These are phyloP conservation scores for Schizochytrium sp. DNA, from an alignment of 108 stramenopile genomes.

Conservation along the genomic window DNA sequence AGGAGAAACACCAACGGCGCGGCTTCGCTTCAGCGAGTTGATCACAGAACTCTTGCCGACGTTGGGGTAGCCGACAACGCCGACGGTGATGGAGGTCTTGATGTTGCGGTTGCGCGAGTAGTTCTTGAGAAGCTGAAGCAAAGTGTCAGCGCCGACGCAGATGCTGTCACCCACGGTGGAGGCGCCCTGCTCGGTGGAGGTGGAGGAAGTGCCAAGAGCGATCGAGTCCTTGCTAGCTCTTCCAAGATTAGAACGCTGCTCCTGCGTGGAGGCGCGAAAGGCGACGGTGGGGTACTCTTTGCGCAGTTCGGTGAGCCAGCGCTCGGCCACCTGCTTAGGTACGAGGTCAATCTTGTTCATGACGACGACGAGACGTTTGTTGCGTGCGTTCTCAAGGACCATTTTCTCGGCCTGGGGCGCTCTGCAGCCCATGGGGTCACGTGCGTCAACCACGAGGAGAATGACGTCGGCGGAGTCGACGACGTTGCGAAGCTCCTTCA, in stretches of 20 bases:
- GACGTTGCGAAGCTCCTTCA: slow-evolving; percentile 84
- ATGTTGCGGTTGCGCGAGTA: slow-evolving; percentile 77
- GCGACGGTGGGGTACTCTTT: slow-evolving; percentile 71
- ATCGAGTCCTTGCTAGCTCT: slow-evolving; percentile 44
- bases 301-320: slow-evolving; percentile 81
- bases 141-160: slow-evolving; percentile 83
- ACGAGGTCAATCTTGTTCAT: slow-evolving; percentile 97
- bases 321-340: slow-evolving; percentile 77
- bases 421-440: slow-evolving; percentile 88
- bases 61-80: slow-evolving; percentile 74
- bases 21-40: slow-evolving; percentile 79
- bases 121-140: slow-evolving; percentile 92
- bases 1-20: slow-evolving; percentile 86
- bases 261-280: slow-evolving; percentile 75
- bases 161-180: background rate
- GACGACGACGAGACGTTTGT: slow-evolving; percentile 92
- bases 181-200: background rate
- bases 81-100: slow-evolving; percentile 77
- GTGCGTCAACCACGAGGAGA: slow-evolving; percentile 92
- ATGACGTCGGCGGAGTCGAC: slow-evolving; percentile 90
- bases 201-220: background rate
- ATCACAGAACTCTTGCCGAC: slow-evolving; percentile 89
- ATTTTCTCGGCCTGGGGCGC: slow-evolving; percentile 58
- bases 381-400: slow-evolving; percentile 73
- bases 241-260: slow-evolving; percentile 29